Conservation (phyloP, 2,329 filamentous ascomycete species). For the Blastomyces emzantsi region DNA sequence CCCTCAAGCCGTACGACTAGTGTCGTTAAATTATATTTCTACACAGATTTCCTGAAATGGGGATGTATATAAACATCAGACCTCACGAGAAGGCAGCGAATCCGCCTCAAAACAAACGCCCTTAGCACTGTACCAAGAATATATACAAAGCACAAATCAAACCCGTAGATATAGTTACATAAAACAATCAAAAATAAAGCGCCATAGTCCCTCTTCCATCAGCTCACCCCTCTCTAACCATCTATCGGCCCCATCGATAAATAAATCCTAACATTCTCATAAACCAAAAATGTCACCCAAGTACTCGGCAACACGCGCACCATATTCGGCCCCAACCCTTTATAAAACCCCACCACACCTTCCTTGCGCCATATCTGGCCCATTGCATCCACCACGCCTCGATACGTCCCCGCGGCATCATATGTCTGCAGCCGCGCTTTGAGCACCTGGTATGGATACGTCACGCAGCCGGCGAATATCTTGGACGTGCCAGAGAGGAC, state of each 20-base stretch:
- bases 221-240: neutral
- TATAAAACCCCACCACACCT: conserved; percentile 78
- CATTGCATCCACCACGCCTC: conserved; percentile 62
- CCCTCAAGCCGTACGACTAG: neutral
- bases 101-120: neutral
- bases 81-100: neutral
- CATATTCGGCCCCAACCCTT: conserved; percentile 81
- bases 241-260: conserved; percentile 28
- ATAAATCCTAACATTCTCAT: conserved; percentile 81
- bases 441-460: conserved; percentile 93
- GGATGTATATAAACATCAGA: neutral
- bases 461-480: conserved; percentile 76
- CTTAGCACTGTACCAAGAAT: neutral
- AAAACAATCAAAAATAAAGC: neutral
- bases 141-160: neutral
- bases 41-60: neutral
- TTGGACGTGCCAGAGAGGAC: conserved; percentile 72
- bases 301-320: conserved; percentile 86
- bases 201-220: neutral
- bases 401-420: conserved; percentile 65
- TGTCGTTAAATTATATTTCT: neutral
- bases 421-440: conserved; percentile 84
- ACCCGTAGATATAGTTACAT: neutral
- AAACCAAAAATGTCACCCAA: conserved; percentile 93
- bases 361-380: conserved; percentile 68